Base-by-base conservation (phyloP, 2,329 filamentous ascomycete genomes). In the Arachnomyces sp. region DNA sequence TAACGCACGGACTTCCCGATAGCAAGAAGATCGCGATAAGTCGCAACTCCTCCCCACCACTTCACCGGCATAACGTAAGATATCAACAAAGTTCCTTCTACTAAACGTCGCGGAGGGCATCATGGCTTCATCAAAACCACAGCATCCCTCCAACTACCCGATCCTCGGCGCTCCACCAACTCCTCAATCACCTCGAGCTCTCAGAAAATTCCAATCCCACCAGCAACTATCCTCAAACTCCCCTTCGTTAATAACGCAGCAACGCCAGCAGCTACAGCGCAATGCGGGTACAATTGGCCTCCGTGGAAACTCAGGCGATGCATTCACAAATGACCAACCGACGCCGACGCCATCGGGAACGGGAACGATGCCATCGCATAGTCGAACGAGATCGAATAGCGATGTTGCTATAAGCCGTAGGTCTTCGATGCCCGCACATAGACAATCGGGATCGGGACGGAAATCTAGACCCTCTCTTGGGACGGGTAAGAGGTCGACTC, bases 161-260 rank as follows among this genome's bases (percentile, higher is more conserved):
- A 40, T 45, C 16, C 38, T 48, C 14, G 36, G 43, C 20, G 44
- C 53, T 34, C 58, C 59, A 28, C 72, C 78, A 45, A 80, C 79
- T 18, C 79, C 80, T 32, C 74, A 78, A 46, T 78, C 77, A 17
- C 76, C 80, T 57, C 77, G 82, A 53, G 74, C 76, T 34, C 70
- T 88, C 44, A 77, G 84, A 50, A 81, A 82, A 57, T 76, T 86
- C 20, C 82, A 87, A 61, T 88, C 84, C 25, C 82, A 84, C 37
- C 82, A 87, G 43, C 56, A 66, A 70, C 74, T 61, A 64, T 86
- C 57, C 57, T 65, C 77, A 46, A 73, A 58, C 28, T 53, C 61
- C 38, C 74, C 34, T 16, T 76, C 76, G 0, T 67, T 81, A 47
- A 77, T 80, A 51, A 73, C 79, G n/a, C 77, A 81, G 53, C 77